A percentile compares a stretch with the other conserved stretches of the same genome.
Conservation (phyloP, 306 rosid genomes). For the Luffa aegyptiaca region DNA sequence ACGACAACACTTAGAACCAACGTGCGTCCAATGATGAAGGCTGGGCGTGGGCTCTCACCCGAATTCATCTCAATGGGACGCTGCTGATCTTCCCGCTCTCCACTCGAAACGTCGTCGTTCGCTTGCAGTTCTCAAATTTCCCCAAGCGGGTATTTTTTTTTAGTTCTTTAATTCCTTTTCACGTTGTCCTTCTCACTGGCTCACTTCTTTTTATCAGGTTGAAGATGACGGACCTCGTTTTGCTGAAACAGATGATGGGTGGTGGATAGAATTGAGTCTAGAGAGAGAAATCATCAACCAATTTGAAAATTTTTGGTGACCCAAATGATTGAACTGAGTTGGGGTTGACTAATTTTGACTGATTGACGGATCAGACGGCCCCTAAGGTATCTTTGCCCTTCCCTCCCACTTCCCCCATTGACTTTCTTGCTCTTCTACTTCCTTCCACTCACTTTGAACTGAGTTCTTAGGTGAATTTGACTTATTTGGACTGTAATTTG, state of each 20-base stretch:
- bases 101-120: slow-evolving; percentile 3
- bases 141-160: neutral
- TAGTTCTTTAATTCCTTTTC: neutral
- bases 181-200: neutral
- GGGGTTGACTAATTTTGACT: slow-evolving; percentile 11
- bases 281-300: neutral
- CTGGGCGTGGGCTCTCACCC: neutral
- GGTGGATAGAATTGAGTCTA: neutral
- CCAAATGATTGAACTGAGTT: neutral
- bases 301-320: neutral
- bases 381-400: neutral
- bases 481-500: neutral
- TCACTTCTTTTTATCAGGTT: slow-evolving; percentile 1
- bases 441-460: slow-evolving; percentile 5
- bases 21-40: slow-evolving; percentile 1
- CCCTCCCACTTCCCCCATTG: neutral
- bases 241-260: neutral
- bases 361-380: slow-evolving; percentile 6
- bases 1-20: neutral
- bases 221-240: neutral
- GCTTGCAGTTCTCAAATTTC: neutral
- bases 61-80: neutral
- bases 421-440: slow-evolving; percentile 2
- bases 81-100: neutral
- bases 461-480: neutral